Evolutionary conservation across 164 flowering plant genomes (phyloP).

Genomic region (Stephania japonica): DNA sequence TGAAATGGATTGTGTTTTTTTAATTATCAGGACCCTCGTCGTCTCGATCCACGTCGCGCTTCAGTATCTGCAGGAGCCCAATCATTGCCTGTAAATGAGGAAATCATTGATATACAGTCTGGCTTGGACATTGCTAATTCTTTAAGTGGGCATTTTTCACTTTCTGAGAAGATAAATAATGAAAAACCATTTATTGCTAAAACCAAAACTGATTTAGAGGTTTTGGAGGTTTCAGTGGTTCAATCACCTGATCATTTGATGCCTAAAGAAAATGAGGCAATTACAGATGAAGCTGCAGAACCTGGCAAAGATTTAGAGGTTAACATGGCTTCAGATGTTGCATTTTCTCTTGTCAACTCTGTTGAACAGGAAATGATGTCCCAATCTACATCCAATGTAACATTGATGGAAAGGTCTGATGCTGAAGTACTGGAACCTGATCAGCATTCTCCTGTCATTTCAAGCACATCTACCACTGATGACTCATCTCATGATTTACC

Average conservation of each 20-base stretch:
- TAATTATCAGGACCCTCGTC: constrained; percentile 85
- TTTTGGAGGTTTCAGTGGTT: constrained; percentile 25
- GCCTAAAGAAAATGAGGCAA: constrained; percentile 27
- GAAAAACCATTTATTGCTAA: constrained; percentile 29
- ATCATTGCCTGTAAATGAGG: constrained; percentile 38
- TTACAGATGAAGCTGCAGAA: constrained; percentile 27
- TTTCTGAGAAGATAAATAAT: constrained; percentile 18
- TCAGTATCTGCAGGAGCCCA: constrained; percentile 35
- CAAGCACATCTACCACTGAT: constrained; percentile 41
- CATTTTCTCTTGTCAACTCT: constrained; percentile 27
- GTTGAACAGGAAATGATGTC: constrained; percentile 32
- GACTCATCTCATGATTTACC: constrained; percentile 57
- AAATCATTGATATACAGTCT: constrained; percentile 26
- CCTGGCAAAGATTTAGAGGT: constrained; percentile 22
- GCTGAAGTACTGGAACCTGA: constrained; percentile 37
- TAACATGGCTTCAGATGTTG: constrained; percentile 27
- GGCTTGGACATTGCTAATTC: constrained; percentile 32
- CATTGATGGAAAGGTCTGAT: constrained; percentile 28
- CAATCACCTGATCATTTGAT: constrained; percentile 24
- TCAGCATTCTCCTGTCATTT: constrained; percentile 39
- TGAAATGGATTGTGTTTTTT: constrained; percentile 2
- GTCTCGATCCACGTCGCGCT: constrained; percentile 82
- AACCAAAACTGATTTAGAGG: constrained; percentile 31
- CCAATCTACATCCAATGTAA: constrained; percentile 22
- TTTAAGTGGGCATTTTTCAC: constrained; percentile 26